These are phyloP conservation scores for Botrytis elliptica DNA, from an alignment of 2,329 filamentous ascomycete species.

Conservation along the genomic window DNA sequence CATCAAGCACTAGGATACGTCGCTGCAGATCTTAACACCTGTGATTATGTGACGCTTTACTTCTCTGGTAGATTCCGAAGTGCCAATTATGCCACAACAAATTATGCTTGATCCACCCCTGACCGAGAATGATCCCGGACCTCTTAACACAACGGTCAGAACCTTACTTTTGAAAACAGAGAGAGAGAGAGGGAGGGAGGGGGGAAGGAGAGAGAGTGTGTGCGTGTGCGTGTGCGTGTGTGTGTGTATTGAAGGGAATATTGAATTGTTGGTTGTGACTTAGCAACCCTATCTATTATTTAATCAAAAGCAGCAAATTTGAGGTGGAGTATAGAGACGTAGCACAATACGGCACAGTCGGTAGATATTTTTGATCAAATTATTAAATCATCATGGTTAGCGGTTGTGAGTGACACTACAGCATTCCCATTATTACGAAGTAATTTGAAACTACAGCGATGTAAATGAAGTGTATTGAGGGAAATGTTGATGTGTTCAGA, in stretches of 20 bases:
- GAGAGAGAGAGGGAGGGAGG: not conserved
- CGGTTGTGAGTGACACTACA: not conserved
- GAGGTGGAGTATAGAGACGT: not conserved
- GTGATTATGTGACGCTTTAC: slow-evolving; percentile 14
- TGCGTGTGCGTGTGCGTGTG: not conserved
- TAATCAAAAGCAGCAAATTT: not conserved
- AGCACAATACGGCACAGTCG: not conserved
- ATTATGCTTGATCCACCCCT: slow-evolving; percentile 16
- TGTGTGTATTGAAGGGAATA: not conserved
- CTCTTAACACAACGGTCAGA: slow-evolving; percentile 14
- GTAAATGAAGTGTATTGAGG: not conserved
- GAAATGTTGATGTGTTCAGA: not conserved
- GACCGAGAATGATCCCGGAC: slow-evolving; percentile 12
- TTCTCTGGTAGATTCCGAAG: slow-evolving; percentile 1
- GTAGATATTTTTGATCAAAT: not conserved
- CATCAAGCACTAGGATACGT: slow-evolving; percentile 16
- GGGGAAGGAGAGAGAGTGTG: not conserved
- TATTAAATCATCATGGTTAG: not conserved
- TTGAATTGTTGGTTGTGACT: not conserved
- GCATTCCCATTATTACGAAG: not conserved
- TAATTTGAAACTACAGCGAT: not conserved
- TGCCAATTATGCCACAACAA: slow-evolving; percentile 16
- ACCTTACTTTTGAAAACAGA: not conserved
- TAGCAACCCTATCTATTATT: not conserved
- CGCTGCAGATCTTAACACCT: slow-evolving; percentile 14